Evolutionary conservation across 192 early-diverging fungal genomes (phyloP), one percentile per base, ranked within the genome.

Genomic region (Chytriomyces confervae): DNA sequence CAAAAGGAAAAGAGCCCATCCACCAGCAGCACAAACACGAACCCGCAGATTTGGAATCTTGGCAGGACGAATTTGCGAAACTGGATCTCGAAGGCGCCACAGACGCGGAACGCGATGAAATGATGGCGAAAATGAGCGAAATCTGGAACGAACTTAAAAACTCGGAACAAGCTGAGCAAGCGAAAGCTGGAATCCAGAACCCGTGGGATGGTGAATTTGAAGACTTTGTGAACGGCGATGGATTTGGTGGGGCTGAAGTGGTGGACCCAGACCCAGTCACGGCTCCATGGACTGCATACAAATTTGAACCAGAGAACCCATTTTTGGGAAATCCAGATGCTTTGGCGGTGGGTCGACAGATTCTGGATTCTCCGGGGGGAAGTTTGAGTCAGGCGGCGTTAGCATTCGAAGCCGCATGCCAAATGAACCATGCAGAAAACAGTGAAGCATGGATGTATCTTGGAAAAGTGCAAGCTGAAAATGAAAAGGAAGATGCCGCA

Each of bases 401-500:
- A 57, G 94, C 95, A 7, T 91, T 98, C 43, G 96, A 98, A 79
- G 94, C 94, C 44, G 88, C 92, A 0, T 90, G 95, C 45, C 91
- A 94, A 77, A 83, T 89, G 68, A 83, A 91, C 50, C 53, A 62
- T 5, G 86, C 91, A 0, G 79, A 89, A 24, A 90, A 96, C 80
- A 93, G 92, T 2, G 78, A 81, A 0, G 86, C 92, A 67, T 98
- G 96, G 96, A 83, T 91, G 71, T 81, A 87, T 73, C 85, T 98
- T 6, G 96, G 96, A 46, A 84, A 92, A 43, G 84, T 87, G 53
- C 96, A 98, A 78, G 95, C 95, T 65, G 96, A 98, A 78, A 98
- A 98, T 80, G 96, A 98, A 77, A 92, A 94, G 66, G 96, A 98
- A 79, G 83, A 85, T 8, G 85, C 91, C 27, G 95, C 96, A 0